These are phyloP conservation scores for Teunomyces tritomae DNA, from an alignment of 805 yeast genomes.

Conservation along the genomic window DNA sequence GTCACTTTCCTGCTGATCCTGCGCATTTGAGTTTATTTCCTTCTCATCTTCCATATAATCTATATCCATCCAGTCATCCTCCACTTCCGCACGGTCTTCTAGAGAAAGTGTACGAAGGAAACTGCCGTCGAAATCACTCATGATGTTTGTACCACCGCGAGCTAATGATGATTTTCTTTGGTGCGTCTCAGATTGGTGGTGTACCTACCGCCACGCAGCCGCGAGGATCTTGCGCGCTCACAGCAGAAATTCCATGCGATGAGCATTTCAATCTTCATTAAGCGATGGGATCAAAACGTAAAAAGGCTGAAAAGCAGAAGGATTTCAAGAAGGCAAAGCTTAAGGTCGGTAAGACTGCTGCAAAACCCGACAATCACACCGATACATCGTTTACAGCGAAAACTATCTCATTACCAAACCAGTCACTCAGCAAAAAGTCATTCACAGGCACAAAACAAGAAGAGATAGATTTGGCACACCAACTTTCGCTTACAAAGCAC, in stretches of 20 bases:
- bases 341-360: slow-evolving; percentile 81
- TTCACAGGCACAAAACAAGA: slow-evolving; percentile 13
- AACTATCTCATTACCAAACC: slow-evolving; percentile 48
- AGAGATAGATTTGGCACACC: slow-evolving; percentile 52
- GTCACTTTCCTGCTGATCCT: neutral
- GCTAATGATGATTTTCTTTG: neutral
- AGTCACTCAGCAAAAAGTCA: slow-evolving; percentile 26
- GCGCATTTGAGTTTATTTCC: neutral
- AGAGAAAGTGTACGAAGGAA: slow-evolving; percentile 24
- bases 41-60: slow-evolving; percentile 8
- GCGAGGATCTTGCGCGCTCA: neutral
- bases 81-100: slow-evolving; percentile 16
- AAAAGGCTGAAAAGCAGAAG: slow-evolving; percentile 62
- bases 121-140: slow-evolving; percentile 20
- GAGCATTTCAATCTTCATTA: neutral
- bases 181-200: neutral
- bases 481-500: slow-evolving; percentile 70
- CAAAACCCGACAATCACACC: slow-evolving; percentile 72
- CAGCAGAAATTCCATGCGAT: neutral
- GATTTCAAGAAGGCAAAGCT: slow-evolving; percentile 78
- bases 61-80: slow-evolving; percentile 18
- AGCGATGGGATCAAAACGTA: slow-evolving; percentile 42
- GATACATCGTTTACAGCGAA: slow-evolving; percentile 83
- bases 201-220: neutral
- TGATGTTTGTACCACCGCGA: neutral